Evolutionary conservation across 805 yeast species (phyloP).

Genomic region (Wickerhamomyces subpelliculosus): DNA sequence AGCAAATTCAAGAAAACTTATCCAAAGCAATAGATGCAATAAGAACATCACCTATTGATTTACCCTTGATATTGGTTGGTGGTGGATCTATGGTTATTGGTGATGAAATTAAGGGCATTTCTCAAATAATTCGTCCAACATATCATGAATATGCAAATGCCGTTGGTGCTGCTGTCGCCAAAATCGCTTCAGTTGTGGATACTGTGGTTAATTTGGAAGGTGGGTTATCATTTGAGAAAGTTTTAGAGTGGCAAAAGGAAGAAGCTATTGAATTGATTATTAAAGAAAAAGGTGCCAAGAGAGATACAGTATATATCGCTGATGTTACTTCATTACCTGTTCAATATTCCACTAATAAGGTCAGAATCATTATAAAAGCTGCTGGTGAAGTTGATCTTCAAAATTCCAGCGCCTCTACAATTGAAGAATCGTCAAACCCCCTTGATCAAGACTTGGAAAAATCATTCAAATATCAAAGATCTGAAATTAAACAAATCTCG

Average conservation of each 20-base stretch:
- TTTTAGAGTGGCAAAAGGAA: constrained; percentile 6
- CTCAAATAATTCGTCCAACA: constrained; percentile 34
- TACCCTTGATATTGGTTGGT: constrained; percentile 40
- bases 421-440: too few relatives aligned
- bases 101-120: constrained; percentile 26
- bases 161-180: constrained; percentile 43
- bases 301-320: constrained; percentile 9
- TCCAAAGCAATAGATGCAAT: constrained; percentile 32
- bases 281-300: constrained; percentile 6
- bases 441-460: neutral
- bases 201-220: constrained; percentile 4
- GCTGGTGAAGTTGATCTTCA: constrained; percentile 7
- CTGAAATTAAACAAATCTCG: neutral
- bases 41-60: constrained; percentile 35
- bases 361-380: constrained; percentile 14
- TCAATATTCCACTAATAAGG: constrained; percentile 13
- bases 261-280: constrained; percentile 11
- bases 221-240: constrained; percentile 5
- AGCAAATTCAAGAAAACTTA: neutral
- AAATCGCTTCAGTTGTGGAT: constrained; percentile 28
- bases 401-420: too few relatives aligned
- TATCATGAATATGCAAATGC: constrained; percentile 41
- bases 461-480: neutral
- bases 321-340: constrained; percentile 16
- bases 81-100: constrained; percentile 45